phyloP scores from a whole-genome alignment of 2,329 filamentous ascomycete genomes.

The Fusarium newnesense region DNA sequence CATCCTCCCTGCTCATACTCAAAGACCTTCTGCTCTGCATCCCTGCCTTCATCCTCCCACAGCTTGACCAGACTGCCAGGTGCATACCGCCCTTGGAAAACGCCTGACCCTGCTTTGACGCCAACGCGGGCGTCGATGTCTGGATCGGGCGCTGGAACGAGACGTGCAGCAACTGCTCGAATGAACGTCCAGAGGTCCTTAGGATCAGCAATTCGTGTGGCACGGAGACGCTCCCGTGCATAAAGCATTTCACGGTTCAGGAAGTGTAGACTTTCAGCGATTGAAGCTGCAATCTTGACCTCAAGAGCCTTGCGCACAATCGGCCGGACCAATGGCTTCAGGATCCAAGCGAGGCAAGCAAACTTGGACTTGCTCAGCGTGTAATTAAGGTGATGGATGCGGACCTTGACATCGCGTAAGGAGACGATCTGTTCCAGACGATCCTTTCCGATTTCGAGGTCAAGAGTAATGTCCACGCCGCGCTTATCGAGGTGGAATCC shows the following conservation, averaged over 20 bases:
- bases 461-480: conserved; percentile 86
- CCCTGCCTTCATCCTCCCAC: conserved; percentile 83
- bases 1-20: conserved; percentile 78
- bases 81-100: conserved; percentile 87
- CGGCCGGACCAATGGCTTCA: conserved; percentile 85
- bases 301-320: conserved; percentile 84
- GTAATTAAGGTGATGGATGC: conserved; percentile 89
- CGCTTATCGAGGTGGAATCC: conserved; percentile 87
- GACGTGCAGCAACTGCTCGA: conserved; percentile 80
- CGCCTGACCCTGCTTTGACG: conserved; percentile 64
- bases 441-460: conserved; percentile 84
- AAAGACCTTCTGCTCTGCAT: conserved; percentile 78
- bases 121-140: conserved; percentile 81
- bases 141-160: conserved; percentile 77
- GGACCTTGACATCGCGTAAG: conserved; percentile 78
- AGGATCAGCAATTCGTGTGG: conserved; percentile 83
- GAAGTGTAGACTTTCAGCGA: conserved; percentile 75
- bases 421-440: conserved; percentile 83
- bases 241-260: conserved; percentile 89
- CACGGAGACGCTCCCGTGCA: conserved; percentile 85
- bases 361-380: conserved; percentile 79
- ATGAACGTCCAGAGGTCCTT: conserved; percentile 84
- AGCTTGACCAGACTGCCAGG: conserved; percentile 89
- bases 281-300: conserved; percentile 76
- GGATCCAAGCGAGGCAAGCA: conserved; percentile 80